Percentiles rank a stretch among this genome's conserved stretches.
phyloP scores from a whole-genome alignment of 177 flowering plant species.

The Vitis hybrid region DNA sequence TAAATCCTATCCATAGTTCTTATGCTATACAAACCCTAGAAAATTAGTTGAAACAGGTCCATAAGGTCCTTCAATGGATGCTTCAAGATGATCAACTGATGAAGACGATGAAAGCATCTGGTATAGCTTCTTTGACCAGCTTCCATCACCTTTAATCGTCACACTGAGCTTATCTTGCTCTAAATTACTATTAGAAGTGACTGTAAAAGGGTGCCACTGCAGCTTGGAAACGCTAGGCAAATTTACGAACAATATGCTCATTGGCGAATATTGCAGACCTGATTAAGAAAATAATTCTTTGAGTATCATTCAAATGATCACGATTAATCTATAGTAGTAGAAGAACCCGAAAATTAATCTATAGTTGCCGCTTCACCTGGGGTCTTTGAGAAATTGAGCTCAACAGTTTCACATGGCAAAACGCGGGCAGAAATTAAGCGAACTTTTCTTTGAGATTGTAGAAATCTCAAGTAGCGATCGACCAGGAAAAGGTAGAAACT shows the following conservation, averaged over 20 bases:
- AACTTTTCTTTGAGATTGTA: slow-evolving; percentile 59
- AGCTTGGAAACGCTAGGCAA: slow-evolving; percentile 64
- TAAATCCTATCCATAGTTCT: background rate
- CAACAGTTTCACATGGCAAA: slow-evolving; percentile 59
- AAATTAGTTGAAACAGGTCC: slow-evolving; percentile 68
- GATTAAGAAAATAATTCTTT: slow-evolving; percentile 1
- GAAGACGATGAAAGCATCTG: slow-evolving; percentile 51
- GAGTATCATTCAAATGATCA: too few species aligned
- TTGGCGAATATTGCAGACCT: slow-evolving; percentile 61
- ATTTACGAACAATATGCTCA: slow-evolving; percentile 61
- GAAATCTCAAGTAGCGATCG: slow-evolving; percentile 71
- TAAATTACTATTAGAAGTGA: slow-evolving; percentile 59
- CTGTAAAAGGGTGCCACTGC: slow-evolving; percentile 92
- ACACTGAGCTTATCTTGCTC: slow-evolving; percentile 66
- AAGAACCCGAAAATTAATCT: too few species aligned
- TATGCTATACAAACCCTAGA: slow-evolving; percentile 32
- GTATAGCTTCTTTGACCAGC: slow-evolving; percentile 67
- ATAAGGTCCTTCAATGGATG: slow-evolving; percentile 82
- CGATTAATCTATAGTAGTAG: too few species aligned
- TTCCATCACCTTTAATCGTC: slow-evolving; percentile 64
- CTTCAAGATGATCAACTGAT: slow-evolving; percentile 49
- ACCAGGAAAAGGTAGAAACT: slow-evolving; percentile 80
- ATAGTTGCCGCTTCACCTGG: slow-evolving; percentile 32
- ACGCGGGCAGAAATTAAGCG: slow-evolving; percentile 62
- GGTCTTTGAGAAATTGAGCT: slow-evolving; percentile 70